Base-by-base conservation (phyloP, 345 rosid genomes). In the Lumnitzera racemosa region DNA sequence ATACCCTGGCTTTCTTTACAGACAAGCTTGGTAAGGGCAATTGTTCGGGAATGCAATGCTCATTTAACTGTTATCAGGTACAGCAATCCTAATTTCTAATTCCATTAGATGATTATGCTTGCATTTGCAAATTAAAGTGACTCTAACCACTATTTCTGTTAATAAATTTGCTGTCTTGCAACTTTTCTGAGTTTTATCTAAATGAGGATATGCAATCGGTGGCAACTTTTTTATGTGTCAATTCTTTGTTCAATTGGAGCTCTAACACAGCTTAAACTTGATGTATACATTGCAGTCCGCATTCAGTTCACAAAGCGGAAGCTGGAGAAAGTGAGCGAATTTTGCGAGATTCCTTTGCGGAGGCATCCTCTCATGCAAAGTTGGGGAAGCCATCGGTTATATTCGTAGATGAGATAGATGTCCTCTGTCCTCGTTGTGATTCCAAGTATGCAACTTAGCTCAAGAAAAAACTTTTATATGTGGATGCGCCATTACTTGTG, bases 1-100 rank as follows among this genome's bases (percentile, higher is more conserved):
- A 5, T 36, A 36, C 5, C 43, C 43, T 36, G 36, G 14, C 31
- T 20, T 16, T 41, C 24, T 53, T 59, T 47, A 53, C 47, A 89
- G 96, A 92, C 98, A 67, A 89, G 94, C 74, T 77, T 92, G 83
- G 98, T 87, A 2, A 89, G 90, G 53, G 96, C 99, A 46, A 81
- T 94, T 74, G 97, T 90, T 24, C 82, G 57, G 15, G 97, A 94
- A 77, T 87, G 86, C 53, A 74, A 77, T 61, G 99, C 96, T 3
- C 86, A 83, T 71, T 78, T 94, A 62, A 88, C 74, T 62, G 78
- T 84, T 51, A 76, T 90, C 68, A 87, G 99, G 99, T 94, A 66
- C 68, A 74, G 15, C 12, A 5, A 15, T 54, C 49, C 59, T 12
- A 11, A 9, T 49, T 47, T 46, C 13, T 20, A 13, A 6, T 27